Evolutionary conservation across 371 early-diverging fungal genomes (phyloP).

Genomic region (Homolaphlyctis polyrhiza): DNA sequence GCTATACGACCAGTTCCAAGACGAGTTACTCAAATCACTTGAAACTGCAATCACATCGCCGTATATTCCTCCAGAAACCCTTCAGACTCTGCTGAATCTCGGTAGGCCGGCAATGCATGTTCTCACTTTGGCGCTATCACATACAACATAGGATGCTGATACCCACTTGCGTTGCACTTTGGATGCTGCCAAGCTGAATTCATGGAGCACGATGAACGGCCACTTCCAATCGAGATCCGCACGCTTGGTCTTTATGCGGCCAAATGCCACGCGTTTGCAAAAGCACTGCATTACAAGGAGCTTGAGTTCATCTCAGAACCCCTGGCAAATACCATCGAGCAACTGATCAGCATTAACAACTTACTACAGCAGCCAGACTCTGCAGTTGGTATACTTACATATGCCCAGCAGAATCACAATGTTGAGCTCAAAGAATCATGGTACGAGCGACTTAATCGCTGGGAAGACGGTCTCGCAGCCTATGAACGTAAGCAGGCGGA

Average conservation of each 20-base stretch:
- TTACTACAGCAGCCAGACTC: constrained; percentile 94
- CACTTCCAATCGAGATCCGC: constrained; percentile 88
- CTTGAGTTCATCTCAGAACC: constrained; percentile 88
- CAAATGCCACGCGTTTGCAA: constrained; percentile 93
- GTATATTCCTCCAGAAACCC: constrained; percentile 87
- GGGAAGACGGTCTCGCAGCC: constrained; percentile 91
- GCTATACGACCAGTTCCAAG: constrained; percentile 85
- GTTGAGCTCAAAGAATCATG: constrained; percentile 86
- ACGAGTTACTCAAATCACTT: constrained; percentile 80
- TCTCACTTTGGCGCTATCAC: too few relatives aligned
- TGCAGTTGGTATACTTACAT: constrained; percentile 89
- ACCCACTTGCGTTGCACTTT: too few relatives aligned
- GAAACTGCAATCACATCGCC: constrained; percentile 82
- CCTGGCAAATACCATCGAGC: constrained; percentile 81
- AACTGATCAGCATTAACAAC: constrained; percentile 92
- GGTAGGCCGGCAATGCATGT: too few relatives aligned
- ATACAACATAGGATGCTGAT: too few relatives aligned
- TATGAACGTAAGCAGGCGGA: constrained; percentile 80
- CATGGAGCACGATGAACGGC: constrained; percentile 97
- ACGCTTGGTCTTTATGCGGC: constrained; percentile 86
- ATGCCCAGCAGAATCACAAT: constrained; percentile 83
- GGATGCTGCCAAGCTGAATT: too few relatives aligned
- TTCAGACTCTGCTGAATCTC: constrained; percentile 86
- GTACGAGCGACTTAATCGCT: constrained; percentile 91
- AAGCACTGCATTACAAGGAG: constrained; percentile 93